phyloP scores from a whole-genome alignment of 768 basidiomycete species.

The Daedaleopsis sinensis region DNA sequence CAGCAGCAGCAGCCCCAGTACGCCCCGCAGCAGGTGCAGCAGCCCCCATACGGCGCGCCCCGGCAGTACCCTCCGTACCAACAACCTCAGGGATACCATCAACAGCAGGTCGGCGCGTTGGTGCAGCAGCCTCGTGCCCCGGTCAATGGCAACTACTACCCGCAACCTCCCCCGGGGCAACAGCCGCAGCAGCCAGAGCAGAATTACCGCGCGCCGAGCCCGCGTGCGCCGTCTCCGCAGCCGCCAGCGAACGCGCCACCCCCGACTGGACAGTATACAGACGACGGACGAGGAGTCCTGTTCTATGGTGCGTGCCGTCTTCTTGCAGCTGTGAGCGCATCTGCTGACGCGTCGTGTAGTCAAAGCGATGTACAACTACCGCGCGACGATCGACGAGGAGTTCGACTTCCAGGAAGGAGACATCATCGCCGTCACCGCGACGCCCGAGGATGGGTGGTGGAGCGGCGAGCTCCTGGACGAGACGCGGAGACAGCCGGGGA shows the following conservation, averaged over 20 bases:
- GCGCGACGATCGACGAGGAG: slow-evolving; percentile 85
- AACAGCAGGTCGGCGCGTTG: slow-evolving; percentile 17
- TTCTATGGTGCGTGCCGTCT: slow-evolving; percentile 74
- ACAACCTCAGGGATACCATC: slow-evolving; percentile 15
- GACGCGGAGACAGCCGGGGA: slow-evolving; percentile 64
- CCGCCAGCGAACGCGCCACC: slow-evolving; percentile 36
- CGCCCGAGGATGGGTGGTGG: slow-evolving; percentile 99
- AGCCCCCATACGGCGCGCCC: slow-evolving; percentile 26
- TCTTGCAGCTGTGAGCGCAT: neutral
- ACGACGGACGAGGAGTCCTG: slow-evolving; percentile 79
- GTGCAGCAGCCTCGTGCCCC: slow-evolving; percentile 35
- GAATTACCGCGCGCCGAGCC: slow-evolving; percentile 46
- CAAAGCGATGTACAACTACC: slow-evolving; percentile 88
- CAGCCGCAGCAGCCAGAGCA: slow-evolving; percentile 39
- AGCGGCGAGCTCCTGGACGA: slow-evolving; percentile 86
- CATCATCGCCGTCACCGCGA: slow-evolving; percentile 92
- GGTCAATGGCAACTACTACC: slow-evolving; percentile 35
- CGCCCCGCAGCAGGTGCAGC: slow-evolving; percentile 34
- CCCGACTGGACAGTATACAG: slow-evolving; percentile 78
- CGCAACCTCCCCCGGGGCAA: slow-evolving; percentile 30
- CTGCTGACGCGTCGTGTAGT: slow-evolving; percentile 45
- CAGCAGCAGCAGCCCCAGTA: slow-evolving; percentile 28
- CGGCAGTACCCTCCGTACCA: slow-evolving; percentile 16
- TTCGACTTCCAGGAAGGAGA: slow-evolving; percentile 96
- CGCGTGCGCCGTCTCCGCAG: slow-evolving; percentile 55